Conservation (phyloP, 2,329 filamentous ascomycete species). For the Penicillium olsonii region DNA sequence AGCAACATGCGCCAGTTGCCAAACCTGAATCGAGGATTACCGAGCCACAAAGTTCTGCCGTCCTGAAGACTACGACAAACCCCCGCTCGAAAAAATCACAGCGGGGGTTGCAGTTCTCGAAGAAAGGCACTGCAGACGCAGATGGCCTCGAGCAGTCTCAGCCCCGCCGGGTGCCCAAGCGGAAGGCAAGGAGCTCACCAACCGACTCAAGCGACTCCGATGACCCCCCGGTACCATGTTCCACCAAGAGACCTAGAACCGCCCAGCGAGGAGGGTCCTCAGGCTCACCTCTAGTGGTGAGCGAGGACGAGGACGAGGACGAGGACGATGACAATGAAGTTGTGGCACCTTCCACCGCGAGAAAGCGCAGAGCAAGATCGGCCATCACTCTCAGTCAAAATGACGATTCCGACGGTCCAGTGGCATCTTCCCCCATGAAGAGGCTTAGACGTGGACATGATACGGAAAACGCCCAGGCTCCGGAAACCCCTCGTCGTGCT, state of each 20-base stretch:
- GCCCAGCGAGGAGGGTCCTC: neutral
- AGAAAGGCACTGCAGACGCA: neutral
- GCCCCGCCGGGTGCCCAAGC: slow-evolving; percentile 31
- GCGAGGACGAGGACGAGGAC: neutral
- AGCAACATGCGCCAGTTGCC: neutral
- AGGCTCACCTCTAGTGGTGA: neutral
- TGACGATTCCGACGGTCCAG: neutral
- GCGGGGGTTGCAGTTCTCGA: neutral
- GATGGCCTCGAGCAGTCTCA: slow-evolving; percentile 14
- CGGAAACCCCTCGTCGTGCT: slow-evolving; percentile 25
- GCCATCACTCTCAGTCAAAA: neutral
- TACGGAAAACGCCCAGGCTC: slow-evolving; percentile 24
- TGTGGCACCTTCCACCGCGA: slow-evolving; percentile 1
- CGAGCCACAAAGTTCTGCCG: neutral
- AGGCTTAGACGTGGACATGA: slow-evolving; percentile 20
- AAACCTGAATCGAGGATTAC: neutral
- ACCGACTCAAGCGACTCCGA: slow-evolving; percentile 30
- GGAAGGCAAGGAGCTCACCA: slow-evolving; percentile 25
- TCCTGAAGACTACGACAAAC: neutral
- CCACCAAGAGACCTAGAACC: slow-evolving; percentile 21
- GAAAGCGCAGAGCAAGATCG: slow-evolving; percentile 1
- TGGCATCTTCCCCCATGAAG: slow-evolving; percentile 28
- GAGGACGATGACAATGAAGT: neutral
- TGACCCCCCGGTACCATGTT: slow-evolving; percentile 26
- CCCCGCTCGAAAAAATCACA: neutral